Conservation (phyloP, 495 filamentous ascomycete genomes). For the Mycothermus thermophilus region DNA sequence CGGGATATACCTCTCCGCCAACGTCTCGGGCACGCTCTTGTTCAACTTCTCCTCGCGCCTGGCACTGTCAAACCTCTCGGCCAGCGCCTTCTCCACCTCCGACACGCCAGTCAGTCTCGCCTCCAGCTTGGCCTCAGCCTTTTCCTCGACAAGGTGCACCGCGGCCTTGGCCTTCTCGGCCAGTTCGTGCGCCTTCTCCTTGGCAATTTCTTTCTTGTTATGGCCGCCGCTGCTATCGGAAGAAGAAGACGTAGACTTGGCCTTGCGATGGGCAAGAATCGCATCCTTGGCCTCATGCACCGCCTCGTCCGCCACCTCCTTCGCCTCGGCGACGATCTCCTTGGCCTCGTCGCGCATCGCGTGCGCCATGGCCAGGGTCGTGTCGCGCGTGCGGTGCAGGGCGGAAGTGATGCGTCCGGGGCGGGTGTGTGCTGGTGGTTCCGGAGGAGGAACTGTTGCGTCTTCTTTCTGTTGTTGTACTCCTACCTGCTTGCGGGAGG, state of each 20-base stretch:
- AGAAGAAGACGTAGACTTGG: too few species aligned
- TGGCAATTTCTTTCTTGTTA: too few species aligned
- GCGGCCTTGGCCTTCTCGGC: slow-evolving; percentile 14
- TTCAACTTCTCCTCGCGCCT: slow-evolving; percentile 14
- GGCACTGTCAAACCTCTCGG: slow-evolving; percentile 30
- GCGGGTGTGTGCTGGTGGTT: slow-evolving; percentile 15
- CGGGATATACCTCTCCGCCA: slow-evolving; percentile 35
- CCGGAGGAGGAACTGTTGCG: too few species aligned
- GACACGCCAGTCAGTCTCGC: slow-evolving; percentile 20
- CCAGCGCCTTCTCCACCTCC: slow-evolving; percentile 31
- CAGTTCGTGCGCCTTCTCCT: slow-evolving; percentile 17
- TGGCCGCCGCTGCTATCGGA: too few species aligned
- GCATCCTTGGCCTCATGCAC: slow-evolving; percentile 19
- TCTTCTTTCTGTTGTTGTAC: too few species aligned
- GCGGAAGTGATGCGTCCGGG: too few species aligned
- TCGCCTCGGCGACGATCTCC: slow-evolving; percentile 7
- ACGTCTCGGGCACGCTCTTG: slow-evolving; percentile 29
- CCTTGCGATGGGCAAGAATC: background rate
- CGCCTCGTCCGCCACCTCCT: slow-evolving; percentile 15
- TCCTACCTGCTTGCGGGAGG: too few species aligned
- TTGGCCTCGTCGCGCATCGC: slow-evolving; percentile 13
- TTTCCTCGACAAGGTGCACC: slow-evolving; percentile 16
- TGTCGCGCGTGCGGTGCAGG: slow-evolving; percentile 1
- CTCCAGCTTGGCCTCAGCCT: slow-evolving; percentile 13
- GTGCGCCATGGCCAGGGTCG: background rate